phyloP scores from a whole-genome alignment of 345 rosid genomes.

The Erysimum cheiranthoides region DNA sequence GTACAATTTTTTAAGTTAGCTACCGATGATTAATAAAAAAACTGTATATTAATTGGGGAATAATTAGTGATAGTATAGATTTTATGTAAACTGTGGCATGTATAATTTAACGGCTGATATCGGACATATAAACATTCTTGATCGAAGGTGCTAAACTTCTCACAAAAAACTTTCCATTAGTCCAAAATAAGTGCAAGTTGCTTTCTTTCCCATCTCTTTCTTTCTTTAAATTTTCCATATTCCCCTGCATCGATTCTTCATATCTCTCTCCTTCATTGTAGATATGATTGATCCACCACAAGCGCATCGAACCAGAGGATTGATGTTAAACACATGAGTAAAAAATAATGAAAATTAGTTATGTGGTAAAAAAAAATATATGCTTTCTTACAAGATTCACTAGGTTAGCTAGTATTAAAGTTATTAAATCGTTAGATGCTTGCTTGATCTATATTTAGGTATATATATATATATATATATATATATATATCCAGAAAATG shows the following conservation, averaged over 20 bases:
- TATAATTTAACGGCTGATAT: background rate
- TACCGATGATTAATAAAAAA: no score
- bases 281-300: constrained; percentile 32
- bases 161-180: background rate
- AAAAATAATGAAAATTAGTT: constrained; percentile 20
- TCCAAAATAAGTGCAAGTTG: constrained; percentile 41
- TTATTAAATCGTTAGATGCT: constrained; percentile 22
- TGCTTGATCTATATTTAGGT: constrained; percentile 17
- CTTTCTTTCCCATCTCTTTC: constrained; percentile 32
- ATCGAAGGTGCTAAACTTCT: background rate
- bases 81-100: background rate
- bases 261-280: constrained; percentile 25
- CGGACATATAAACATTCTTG: background rate
- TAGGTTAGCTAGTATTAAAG: constrained; percentile 10
- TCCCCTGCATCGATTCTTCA: constrained; percentile 18
- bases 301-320: constrained; percentile 27
- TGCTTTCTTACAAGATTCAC: constrained; percentile 28
- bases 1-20: no score
- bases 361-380: constrained; percentile 30
- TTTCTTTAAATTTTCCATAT: constrained; percentile 27
- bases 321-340: constrained; percentile 13
- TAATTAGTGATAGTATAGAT: no score
- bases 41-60: no score
- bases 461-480: constrained; percentile 39
- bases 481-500: background rate